These are phyloP conservation scores for Paramecium sonneborni DNA, from an alignment of 73 alveolate genomes.

Conservation along the genomic window DNA sequence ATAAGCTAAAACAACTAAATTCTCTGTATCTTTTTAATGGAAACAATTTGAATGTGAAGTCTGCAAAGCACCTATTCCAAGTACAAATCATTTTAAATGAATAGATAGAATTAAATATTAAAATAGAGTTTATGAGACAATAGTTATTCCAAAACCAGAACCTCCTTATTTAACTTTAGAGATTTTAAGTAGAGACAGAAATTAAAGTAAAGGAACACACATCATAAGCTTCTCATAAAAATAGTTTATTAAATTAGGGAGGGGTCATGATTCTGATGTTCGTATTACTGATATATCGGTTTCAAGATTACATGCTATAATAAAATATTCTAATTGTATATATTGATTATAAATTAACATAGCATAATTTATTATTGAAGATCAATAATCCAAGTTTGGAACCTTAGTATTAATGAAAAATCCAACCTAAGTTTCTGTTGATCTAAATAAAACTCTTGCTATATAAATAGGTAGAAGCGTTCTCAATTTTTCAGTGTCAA, in stretches of 20 bases:
- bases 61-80: constrained; percentile 88
- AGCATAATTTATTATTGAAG: constrained; percentile 65
- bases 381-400: constrained; percentile 69
- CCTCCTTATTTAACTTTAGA: constrained; percentile 67
- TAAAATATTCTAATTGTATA: constrained; percentile 53
- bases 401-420: constrained; percentile 67
- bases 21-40: constrained; percentile 79
- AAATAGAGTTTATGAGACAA: constrained; percentile 60
- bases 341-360: neutral
- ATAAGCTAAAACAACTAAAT: constrained; percentile 74
- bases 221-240: constrained; percentile 64
- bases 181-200: constrained; percentile 62
- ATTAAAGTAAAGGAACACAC: constrained; percentile 64
- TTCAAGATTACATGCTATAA: constrained; percentile 69
- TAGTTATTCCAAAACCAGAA: constrained; percentile 69
- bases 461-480: constrained; percentile 64
- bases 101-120: constrained; percentile 33
- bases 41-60: constrained; percentile 94
- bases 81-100: neutral
- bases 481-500: constrained; percentile 30
- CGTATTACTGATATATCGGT: constrained; percentile 70
- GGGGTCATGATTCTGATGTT: constrained; percentile 77
- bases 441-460: constrained; percentile 57
- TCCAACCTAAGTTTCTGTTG: neutral
- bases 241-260: constrained; percentile 66